Evolutionary conservation across 202 grass and related monocot species (phyloP).

Genomic region (Eragrostis tef): DNA sequence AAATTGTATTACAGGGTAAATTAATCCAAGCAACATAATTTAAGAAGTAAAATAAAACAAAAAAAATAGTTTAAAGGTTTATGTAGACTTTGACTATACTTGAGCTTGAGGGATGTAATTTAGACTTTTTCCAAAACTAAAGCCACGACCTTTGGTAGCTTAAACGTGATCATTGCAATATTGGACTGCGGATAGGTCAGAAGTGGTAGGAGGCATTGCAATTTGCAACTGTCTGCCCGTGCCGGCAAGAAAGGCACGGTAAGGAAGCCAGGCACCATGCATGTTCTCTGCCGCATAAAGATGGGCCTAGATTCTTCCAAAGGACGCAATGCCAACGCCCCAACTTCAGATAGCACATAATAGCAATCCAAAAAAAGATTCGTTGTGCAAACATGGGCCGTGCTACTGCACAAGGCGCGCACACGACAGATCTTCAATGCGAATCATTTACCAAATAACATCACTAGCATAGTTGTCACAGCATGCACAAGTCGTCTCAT

Average conservation of each 20-base stretch:
- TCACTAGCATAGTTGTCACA: conserved; percentile 44
- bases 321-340: neutral
- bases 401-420: neutral
- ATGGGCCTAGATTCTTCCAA: neutral
- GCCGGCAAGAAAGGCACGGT: conserved; percentile 25
- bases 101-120: too few relatives aligned
- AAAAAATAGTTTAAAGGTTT: too few relatives aligned
- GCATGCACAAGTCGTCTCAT: conserved; percentile 51
- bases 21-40: too few relatives aligned
- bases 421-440: neutral
- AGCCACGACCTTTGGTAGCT: too few relatives aligned
- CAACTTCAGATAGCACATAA: neutral
- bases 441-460: conserved; percentile 34
- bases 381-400: neutral
- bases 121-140: too few relatives aligned
- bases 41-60: too few relatives aligned
- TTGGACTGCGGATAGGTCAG: too few relatives aligned
- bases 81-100: too few relatives aligned
- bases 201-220: too few relatives aligned
- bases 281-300: neutral
- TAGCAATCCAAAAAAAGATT: neutral
- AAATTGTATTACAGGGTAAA: too few relatives aligned
- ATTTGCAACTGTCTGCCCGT: too few relatives aligned
- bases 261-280: neutral
- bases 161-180: conserved; percentile 43